A percentile compares a stretch with the other conserved stretches of the same genome.
phyloP scores from a whole-genome alignment of 2,329 filamentous ascomycete genomes.

The Aspergillus pseudoglaucus region DNA sequence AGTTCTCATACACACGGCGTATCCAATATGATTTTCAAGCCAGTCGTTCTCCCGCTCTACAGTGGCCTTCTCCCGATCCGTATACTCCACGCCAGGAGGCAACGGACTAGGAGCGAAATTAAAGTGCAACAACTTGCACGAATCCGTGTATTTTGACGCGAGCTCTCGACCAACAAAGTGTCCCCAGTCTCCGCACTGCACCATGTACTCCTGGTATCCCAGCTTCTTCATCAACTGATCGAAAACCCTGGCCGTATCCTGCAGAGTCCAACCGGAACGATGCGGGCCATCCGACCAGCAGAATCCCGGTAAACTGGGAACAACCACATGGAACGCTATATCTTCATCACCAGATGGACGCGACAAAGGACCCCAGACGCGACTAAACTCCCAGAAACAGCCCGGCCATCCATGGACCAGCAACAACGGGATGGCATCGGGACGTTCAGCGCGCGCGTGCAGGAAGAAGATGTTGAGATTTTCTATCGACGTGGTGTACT shows the following conservation, averaged over 20 bases:
- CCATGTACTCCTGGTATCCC: conserved; percentile 4
- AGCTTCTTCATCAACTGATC: conserved; percentile 3
- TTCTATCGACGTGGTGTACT: background rate
- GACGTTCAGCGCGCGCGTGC: background rate
- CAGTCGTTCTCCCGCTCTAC: background rate
- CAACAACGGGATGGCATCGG: conserved; percentile 4
- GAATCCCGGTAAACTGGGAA: conserved; percentile 5
- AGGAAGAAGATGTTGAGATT: conserved; percentile 5
- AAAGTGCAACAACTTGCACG: conserved; percentile 2
- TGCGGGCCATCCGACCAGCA: conserved; percentile 6
- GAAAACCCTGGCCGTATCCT: conserved; percentile 3
- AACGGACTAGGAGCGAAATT: conserved; percentile 3
- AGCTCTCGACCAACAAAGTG: conserved; percentile 5
- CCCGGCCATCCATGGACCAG: conserved; percentile 8
- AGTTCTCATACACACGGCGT: conserved; percentile 8
- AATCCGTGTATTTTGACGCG: conserved; percentile 1
- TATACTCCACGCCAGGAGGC: background rate
- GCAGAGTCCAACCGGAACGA: conserved; percentile 1
- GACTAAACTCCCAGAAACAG: conserved; percentile 6
- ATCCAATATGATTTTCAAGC: conserved; percentile 6
- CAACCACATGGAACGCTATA: conserved; percentile 6
- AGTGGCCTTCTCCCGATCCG: background rate
- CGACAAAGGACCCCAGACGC: conserved; percentile 1
- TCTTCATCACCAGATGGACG: background rate
- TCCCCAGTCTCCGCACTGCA: conserved; percentile 7